Conservation (phyloP, 306 rosid genomes). For the Argentina anserina region DNA sequence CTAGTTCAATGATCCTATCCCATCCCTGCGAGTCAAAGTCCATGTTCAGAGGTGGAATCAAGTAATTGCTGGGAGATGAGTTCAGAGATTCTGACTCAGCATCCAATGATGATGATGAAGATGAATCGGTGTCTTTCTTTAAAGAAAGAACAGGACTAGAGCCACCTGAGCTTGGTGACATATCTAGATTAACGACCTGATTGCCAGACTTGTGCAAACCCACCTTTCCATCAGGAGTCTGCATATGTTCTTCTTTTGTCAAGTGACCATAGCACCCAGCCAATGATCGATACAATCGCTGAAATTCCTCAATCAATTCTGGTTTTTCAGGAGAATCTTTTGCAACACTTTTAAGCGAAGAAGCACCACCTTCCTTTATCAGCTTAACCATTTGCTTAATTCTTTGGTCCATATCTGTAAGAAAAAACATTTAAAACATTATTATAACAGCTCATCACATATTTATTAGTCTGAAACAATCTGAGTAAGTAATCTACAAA, state of each 20-base stretch:
- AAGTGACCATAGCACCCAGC: constrained; percentile 23
- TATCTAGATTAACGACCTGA: constrained; percentile 38
- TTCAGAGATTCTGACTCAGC: constrained; percentile 47
- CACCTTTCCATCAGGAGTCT: constrained; percentile 48
- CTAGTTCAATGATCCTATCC: constrained; percentile 32
- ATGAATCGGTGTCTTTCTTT: constrained; percentile 42
- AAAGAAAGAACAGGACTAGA: constrained; percentile 46
- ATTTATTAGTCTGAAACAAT: neutral
- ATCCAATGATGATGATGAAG: constrained; percentile 48
- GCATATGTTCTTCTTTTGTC: constrained; percentile 27
- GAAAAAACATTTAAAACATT: neutral
- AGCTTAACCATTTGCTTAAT: constrained; percentile 35
- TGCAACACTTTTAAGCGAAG: constrained; percentile 10
- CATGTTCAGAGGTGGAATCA: constrained; percentile 26
- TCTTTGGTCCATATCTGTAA: constrained; percentile 42
- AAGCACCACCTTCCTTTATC: constrained; percentile 35
- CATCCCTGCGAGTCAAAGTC: constrained; percentile 31
- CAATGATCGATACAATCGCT: constrained; percentile 34
- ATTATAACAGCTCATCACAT: neutral
- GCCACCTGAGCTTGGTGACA: constrained; percentile 47
- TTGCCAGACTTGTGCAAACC: constrained; percentile 25
- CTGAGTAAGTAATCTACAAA: neutral
- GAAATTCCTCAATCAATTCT: constrained; percentile 31
- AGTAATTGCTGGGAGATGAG: constrained; percentile 22
- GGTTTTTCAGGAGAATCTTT: constrained; percentile 12